Conservation (phyloP, 2,329 filamentous ascomycete species). For the Tolypocladium tundrense region DNA sequence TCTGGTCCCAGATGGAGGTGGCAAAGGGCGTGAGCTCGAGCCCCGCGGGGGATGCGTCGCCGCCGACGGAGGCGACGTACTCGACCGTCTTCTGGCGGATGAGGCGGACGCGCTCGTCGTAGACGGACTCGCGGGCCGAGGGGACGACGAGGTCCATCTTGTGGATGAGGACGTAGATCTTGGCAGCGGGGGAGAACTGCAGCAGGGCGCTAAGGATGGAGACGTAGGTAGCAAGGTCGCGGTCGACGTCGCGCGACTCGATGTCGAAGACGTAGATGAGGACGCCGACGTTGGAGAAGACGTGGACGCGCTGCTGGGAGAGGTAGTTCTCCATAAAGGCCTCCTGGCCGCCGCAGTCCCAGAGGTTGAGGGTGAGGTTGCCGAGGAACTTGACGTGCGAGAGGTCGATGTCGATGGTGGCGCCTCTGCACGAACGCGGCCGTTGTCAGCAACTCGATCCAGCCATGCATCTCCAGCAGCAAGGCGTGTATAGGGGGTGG, state of each 20-base stretch:
- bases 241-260: slow-evolving; percentile 86
- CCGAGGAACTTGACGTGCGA: slow-evolving; percentile 98
- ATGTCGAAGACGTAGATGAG: slow-evolving; percentile 99
- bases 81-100: slow-evolving; percentile 64
- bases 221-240: slow-evolving; percentile 85
- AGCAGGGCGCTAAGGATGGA: slow-evolving; percentile 81
- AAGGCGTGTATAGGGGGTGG: background rate
- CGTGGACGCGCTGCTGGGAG: slow-evolving; percentile 86
- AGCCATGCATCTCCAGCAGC: too few relatives aligned
- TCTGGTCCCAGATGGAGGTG: slow-evolving; percentile 98
- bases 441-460: background rate
- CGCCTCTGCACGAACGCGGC: slow-evolving; percentile 45
- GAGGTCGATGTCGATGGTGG: slow-evolving; percentile 96
- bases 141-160: slow-evolving; percentile 95
- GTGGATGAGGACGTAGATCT: slow-evolving; percentile 92
- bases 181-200: slow-evolving; percentile 71
- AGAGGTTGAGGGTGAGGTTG: slow-evolving; percentile 92
- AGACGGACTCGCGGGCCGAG: slow-evolving; percentile 67
- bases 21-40: slow-evolving; percentile 79
- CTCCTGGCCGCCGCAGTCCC: slow-evolving; percentile 98
- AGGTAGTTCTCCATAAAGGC: slow-evolving; percentile 99
- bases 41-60: slow-evolving; percentile 17
- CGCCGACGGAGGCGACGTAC: slow-evolving; percentile 28
- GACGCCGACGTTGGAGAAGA: slow-evolving; percentile 93
- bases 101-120: slow-evolving; percentile 70